Percentiles rank a stretch among this genome's conserved stretches.
phyloP scores from a whole-genome alignment of 352 stramenopile genomes.

The Saprolegnia diclina region DNA sequence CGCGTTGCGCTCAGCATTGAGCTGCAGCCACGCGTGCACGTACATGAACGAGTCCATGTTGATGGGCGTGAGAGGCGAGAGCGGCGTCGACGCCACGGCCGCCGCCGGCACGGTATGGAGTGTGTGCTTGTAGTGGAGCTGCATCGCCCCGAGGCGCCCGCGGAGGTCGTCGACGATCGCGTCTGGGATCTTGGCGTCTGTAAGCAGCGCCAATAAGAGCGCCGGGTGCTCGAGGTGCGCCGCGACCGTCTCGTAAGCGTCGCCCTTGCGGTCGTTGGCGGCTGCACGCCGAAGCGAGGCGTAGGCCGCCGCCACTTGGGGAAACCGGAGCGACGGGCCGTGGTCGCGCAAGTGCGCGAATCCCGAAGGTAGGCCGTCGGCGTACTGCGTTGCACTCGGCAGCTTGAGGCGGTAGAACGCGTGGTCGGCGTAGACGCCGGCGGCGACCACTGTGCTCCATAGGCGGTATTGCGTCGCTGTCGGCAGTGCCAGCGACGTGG shows the following conservation, averaged over 20 bases:
- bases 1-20: slow-evolving; percentile 26
- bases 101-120: neutral
- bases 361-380: slow-evolving; percentile 29
- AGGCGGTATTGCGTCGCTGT: slow-evolving; percentile 32
- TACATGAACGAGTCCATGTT: slow-evolving; percentile 74
- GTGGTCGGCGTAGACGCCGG: slow-evolving; percentile 46
- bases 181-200: slow-evolving; percentile 34
- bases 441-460: slow-evolving; percentile 47
- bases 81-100: slow-evolving; percentile 24
- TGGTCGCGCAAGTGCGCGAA: slow-evolving; percentile 43
- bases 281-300: slow-evolving; percentile 52
- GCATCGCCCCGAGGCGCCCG: neutral
- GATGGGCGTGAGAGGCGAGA: slow-evolving; percentile 39
- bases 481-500: slow-evolving; percentile 41
- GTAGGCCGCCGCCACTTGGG: slow-evolving; percentile 34
- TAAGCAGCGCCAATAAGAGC: slow-evolving; percentile 58
- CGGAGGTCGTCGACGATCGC: slow-evolving; percentile 52
- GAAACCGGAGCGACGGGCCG: slow-evolving; percentile 46
- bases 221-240: slow-evolving; percentile 50
- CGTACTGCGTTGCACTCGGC: slow-evolving; percentile 46
- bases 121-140: neutral
- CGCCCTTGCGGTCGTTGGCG: slow-evolving; percentile 19
- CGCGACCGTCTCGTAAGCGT: slow-evolving; percentile 29
- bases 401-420: slow-evolving; percentile 65
- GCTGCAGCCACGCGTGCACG: slow-evolving; percentile 53